A percentile compares a stretch with the other conserved stretches of the same genome.
Evolutionary conservation across 345 rosid genomes (phyloP).

Genomic region (Heritiera fomes): DNA sequence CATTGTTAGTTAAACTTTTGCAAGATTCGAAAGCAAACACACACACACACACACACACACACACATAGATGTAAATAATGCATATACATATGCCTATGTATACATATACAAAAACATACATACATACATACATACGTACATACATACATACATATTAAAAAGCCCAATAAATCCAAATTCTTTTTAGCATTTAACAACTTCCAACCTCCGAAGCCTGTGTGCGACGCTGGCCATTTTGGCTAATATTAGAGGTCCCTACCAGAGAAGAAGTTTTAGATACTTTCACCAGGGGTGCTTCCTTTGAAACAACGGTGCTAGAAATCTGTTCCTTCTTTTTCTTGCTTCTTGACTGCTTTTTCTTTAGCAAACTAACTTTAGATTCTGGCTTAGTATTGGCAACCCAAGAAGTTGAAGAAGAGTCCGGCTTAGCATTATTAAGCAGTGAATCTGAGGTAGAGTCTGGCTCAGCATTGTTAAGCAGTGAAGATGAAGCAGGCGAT

Average conservation of each 20-base stretch:
- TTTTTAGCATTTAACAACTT: conserved; percentile 18
- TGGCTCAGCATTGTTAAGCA: conserved; percentile 23
- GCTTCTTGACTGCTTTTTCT: conserved; percentile 43
- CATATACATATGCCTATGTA: background rate
- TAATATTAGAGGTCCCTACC: conserved; percentile 30
- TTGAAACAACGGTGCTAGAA: conserved; percentile 30
- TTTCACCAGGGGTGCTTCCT: conserved; percentile 25
- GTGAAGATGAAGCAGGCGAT: conserved; percentile 31
- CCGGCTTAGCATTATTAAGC: conserved; percentile 20
- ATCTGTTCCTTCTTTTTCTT: conserved; percentile 40
- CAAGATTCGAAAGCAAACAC: conserved; percentile 12
- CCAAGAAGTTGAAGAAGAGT: background rate
- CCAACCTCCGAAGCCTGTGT: conserved; percentile 43
- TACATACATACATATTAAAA: background rate
- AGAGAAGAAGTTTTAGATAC: conserved; percentile 32
- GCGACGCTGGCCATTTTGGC: conserved; percentile 28
- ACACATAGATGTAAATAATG: background rate
- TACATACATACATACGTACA: background rate
- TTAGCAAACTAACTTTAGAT: conserved; percentile 34
- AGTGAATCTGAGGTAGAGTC: conserved; percentile 24
- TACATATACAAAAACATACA: background rate
- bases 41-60: background rate
- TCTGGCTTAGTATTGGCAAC: conserved; percentile 15
- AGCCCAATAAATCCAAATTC: conserved; percentile 14
- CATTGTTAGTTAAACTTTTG: conserved; percentile 34